Evolutionary conservation across 441 rosid species (phyloP), one percentile per base, ranked within the genome.

Genomic region (Kokia cookei): DNA sequence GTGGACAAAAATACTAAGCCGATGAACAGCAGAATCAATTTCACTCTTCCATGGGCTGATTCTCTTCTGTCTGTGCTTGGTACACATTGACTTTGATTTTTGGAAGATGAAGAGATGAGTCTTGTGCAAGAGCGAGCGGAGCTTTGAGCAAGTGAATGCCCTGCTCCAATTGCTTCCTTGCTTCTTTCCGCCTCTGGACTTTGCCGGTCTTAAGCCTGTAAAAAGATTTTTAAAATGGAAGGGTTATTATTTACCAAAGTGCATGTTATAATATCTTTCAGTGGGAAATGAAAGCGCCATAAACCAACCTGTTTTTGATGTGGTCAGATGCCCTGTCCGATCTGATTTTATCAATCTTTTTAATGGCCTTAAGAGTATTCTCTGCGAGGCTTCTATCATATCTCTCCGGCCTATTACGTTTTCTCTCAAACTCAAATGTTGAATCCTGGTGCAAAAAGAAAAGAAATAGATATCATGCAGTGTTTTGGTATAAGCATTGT

Each of bases 371-470:
- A 26, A 93, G 79, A 3, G 94, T 91, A 35, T 84, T 80, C 84
- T 86, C 90, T 0, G 91, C 83, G 53, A 90, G 75, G 83, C 84
- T 91, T 72, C 99, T 87, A 82, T 90, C 96, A 64, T 90, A 93
- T 81, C 99, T 88, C 86, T 90, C 99, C 2, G 98, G 97, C 83
- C 95, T 86, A 82, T 93, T 95, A 68, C 98, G 84, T 83, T 90
- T 91, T 83, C 93, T 91, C 86, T 95, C 98, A 78, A 95, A 90
- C 83, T 93, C 98, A 71, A 93, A 93, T 47, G 99, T 95, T n/a
- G 88, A 80, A 78, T 95, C 98, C 98, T 51, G 15, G 40, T 48
- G 24, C 26, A 54, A 54, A 19, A 54, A 8, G 53, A 12, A 60
- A 45, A 58, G 2, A 22, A 24, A 24, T 13, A 76, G 43, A 63